phyloP scores from a whole-genome alignment of 2,329 filamentous ascomycete genomes.

The Curvularia spicifera region DNA sequence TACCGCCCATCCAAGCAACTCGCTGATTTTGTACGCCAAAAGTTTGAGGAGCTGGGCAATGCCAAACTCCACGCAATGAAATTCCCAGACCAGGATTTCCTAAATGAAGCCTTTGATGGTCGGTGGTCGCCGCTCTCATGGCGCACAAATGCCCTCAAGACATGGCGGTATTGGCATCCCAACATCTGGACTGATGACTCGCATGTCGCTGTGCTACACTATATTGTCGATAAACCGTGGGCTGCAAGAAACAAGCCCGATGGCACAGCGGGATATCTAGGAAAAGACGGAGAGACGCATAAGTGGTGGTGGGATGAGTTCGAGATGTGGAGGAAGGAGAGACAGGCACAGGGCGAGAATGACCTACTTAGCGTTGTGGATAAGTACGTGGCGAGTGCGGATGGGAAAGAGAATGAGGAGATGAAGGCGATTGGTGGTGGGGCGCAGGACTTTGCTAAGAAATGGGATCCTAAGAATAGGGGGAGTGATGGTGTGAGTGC shows the following conservation, averaged over 20 bases:
- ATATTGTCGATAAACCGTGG: constrained; percentile 65
- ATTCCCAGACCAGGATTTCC: constrained; percentile 63
- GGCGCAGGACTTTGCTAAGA: constrained; percentile 43
- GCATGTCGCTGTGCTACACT: constrained; percentile 58
- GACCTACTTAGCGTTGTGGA: constrained; percentile 28
- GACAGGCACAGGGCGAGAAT: constrained; percentile 26
- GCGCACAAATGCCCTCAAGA: constrained; percentile 62
- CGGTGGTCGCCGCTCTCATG: constrained; percentile 56
- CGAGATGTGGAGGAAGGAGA: constrained; percentile 49
- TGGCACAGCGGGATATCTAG: constrained; percentile 56
- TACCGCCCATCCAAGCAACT: constrained; percentile 54
- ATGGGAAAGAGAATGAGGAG: constrained; percentile 33
- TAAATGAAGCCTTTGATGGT: constrained; percentile 56
- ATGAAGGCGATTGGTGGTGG: constrained; percentile 42
- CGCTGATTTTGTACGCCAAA: constrained; percentile 50
- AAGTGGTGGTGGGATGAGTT: constrained; percentile 61
- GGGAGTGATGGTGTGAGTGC: background rate
- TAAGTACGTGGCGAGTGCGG: constrained; percentile 33
- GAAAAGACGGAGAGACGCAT: constrained; percentile 60
- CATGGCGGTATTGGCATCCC: constrained; percentile 60
- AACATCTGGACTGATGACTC: constrained; percentile 58
- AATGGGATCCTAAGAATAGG: constrained; percentile 21
- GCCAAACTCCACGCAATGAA: constrained; percentile 52
- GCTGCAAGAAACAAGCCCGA: constrained; percentile 48
- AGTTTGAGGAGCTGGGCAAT: constrained; percentile 49